Evolutionary conservation across 768 basidiomycete species (phyloP).

Genomic region (Cytidiella melzeri): DNA sequence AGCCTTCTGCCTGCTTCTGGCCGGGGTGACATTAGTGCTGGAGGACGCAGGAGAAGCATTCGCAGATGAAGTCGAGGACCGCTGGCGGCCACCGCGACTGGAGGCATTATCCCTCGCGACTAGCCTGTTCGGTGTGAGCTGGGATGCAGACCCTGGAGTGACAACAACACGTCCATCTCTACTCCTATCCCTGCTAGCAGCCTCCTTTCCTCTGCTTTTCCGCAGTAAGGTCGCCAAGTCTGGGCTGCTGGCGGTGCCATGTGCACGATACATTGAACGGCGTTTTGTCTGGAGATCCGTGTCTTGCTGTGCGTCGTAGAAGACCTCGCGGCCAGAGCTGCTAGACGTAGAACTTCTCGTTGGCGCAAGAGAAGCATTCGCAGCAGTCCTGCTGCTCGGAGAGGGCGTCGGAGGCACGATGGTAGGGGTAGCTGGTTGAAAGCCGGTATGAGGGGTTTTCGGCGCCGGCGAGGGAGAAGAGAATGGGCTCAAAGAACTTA

Average conservation of each 20-base stretch:
- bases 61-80: slow-evolving; percentile 11
- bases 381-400: slow-evolving; percentile 26
- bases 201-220: slow-evolving; percentile 56
- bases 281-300: slow-evolving; percentile 66
- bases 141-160: slow-evolving; percentile 40
- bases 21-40: slow-evolving; percentile 14
- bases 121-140: slow-evolving; percentile 8
- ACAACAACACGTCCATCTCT: slow-evolving; percentile 21
- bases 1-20: slow-evolving; percentile 16
- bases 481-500: slow-evolving; percentile 33
- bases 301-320: slow-evolving; percentile 57
- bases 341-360: slow-evolving; percentile 41
- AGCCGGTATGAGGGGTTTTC: slow-evolving; percentile 29
- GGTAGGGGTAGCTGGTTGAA: slow-evolving; percentile 53
- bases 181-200: slow-evolving; percentile 38
- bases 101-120: slow-evolving; percentile 2
- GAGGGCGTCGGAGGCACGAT: slow-evolving; percentile 68
- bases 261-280: slow-evolving; percentile 80
- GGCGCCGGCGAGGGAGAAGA: slow-evolving; percentile 36
- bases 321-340: slow-evolving; percentile 47
- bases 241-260: slow-evolving; percentile 87
- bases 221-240: slow-evolving; percentile 83
- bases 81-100: slow-evolving; percentile 8
- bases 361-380: slow-evolving; percentile 28
- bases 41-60: slow-evolving; percentile 9